Conservation (phyloP, 768 basidiomycete species). For the Hygrocybe punicea region DNA sequence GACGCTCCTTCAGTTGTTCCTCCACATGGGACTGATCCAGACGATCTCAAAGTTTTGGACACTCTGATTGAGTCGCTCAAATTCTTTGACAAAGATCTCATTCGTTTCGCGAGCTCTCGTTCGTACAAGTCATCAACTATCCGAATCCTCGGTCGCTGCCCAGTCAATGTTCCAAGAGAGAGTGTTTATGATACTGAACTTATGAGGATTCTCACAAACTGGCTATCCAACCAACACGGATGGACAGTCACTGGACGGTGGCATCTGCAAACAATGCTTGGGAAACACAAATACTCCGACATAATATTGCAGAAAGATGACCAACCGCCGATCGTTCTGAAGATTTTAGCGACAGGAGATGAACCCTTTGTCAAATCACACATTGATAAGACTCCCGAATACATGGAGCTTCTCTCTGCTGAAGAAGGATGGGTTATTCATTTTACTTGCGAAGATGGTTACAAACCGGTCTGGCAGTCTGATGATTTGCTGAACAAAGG, state of each 20-base stretch:
- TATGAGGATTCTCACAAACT: slow-evolving; percentile 12
- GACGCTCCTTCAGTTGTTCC: slow-evolving; percentile 1
- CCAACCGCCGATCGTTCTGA: too few relatives aligned
- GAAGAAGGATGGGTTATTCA: too few relatives aligned
- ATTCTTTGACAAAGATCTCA: slow-evolving; percentile 13
- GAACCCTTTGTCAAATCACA: too few relatives aligned
- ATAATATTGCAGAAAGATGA: too few relatives aligned
- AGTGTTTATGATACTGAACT: slow-evolving; percentile 12
- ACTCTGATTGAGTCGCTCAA: slow-evolving; percentile 12
- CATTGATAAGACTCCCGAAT: too few relatives aligned
- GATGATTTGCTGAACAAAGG: too few relatives aligned
- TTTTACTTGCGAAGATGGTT: too few relatives aligned
- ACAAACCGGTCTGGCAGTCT: too few relatives aligned
- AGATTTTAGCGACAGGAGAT: too few relatives aligned
- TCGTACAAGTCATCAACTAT: slow-evolving; percentile 7
- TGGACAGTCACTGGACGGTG: slow-evolving; percentile 13
- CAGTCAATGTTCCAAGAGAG: slow-evolving; percentile 9
- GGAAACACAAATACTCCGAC: too few relatives aligned
- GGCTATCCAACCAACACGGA: slow-evolving; percentile 4
- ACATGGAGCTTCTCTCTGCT: too few relatives aligned
- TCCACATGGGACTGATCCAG: background rate
- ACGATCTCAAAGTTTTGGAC: slow-evolving; percentile 3
- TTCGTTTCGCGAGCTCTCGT: background rate
- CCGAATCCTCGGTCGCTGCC: background rate
- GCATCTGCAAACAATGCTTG: slow-evolving; percentile 4